phyloP scores from a whole-genome alignment of 345 rosid species.

The Melastoma malabathricum region DNA sequence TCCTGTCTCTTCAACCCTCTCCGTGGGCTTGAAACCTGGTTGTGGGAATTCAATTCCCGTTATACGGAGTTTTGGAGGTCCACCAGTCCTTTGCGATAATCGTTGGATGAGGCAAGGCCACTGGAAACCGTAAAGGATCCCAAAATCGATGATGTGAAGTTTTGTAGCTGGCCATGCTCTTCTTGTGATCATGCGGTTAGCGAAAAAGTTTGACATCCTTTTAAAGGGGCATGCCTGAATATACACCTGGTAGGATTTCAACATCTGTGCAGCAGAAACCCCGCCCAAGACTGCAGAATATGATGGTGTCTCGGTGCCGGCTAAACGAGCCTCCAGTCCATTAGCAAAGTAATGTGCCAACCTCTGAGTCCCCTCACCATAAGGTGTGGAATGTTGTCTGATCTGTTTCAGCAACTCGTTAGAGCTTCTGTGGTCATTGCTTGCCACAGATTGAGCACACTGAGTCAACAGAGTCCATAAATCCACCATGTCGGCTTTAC shows the following conservation, averaged over 20 bases:
- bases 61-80: conserved; percentile 53
- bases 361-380: conserved; percentile 53
- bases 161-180: conserved; percentile 32
- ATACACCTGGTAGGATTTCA: conserved; percentile 39
- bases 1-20: conserved; percentile 62
- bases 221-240: conserved; percentile 39
- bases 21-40: conserved; percentile 60
- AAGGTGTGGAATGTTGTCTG: conserved; percentile 41
- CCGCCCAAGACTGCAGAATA: conserved; percentile 9
- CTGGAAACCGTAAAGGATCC: conserved; percentile 69
- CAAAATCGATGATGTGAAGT: conserved; percentile 69
- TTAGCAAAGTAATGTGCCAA: conserved; percentile 46
- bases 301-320: conserved; percentile 26
- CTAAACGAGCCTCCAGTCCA: conserved; percentile 55
- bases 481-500: conserved; percentile 32
- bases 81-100: conserved; percentile 22
- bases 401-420: conserved; percentile 46
- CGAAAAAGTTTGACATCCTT: conserved; percentile 31
- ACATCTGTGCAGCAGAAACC: conserved; percentile 37
- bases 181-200: conserved; percentile 35
- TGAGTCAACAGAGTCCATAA: conserved; percentile 32
- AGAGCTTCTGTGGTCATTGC: conserved; percentile 41
- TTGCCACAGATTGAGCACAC: conserved; percentile 63
- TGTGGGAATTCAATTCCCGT: conserved; percentile 83
- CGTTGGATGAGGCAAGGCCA: conserved; percentile 76